These are phyloP conservation scores for Lumnitzera racemosa DNA, from an alignment of 345 rosid genomes.

Conservation along the genomic window DNA sequence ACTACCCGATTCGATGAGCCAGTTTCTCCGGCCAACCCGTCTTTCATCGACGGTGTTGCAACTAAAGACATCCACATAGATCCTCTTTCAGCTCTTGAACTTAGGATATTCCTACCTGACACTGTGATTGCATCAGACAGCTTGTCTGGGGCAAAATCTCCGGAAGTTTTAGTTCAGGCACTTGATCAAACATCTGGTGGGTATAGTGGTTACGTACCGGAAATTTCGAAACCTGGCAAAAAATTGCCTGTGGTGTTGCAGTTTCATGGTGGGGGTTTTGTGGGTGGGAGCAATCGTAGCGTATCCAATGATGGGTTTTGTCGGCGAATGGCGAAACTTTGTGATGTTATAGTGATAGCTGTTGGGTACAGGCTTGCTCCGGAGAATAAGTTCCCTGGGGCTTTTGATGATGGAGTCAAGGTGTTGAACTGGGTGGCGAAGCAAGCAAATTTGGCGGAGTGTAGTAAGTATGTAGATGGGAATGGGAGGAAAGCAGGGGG, in stretches of 20 bases:
- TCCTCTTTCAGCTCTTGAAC: conserved; percentile 64
- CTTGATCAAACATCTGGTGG: neutral
- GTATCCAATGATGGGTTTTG: conserved; percentile 64
- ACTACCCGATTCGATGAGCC: conserved; percentile 79
- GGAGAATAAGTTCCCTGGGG: conserved; percentile 68
- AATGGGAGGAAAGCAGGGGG: conserved; percentile 17
- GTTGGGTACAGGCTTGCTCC: conserved; percentile 90
- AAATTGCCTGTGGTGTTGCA: conserved; percentile 77
- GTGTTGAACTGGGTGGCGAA: conserved; percentile 74
- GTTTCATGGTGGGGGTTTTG: conserved; percentile 96
- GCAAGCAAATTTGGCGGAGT: conserved; percentile 61
- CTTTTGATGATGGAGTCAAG: conserved; percentile 79
- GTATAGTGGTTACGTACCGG: conserved; percentile 64
- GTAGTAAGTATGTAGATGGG: conserved; percentile 31
- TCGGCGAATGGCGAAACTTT: conserved; percentile 58
- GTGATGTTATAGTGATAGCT: conserved; percentile 73
- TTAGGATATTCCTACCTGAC: conserved; percentile 85
- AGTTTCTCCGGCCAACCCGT: conserved; percentile 60
- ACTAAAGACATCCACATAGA: conserved; percentile 93
- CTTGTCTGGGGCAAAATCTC: conserved; percentile 5
- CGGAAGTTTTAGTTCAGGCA: too few relatives aligned
- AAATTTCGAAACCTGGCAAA: conserved; percentile 21
- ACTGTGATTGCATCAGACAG: conserved; percentile 56
- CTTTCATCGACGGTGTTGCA: conserved; percentile 83
- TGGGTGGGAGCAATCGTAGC: conserved; percentile 66